Percentiles rank a stretch among this genome's conserved stretches.
Evolutionary conservation across 176 grass and related monocot species (phyloP).

Genomic region (Avena eriantha): DNA sequence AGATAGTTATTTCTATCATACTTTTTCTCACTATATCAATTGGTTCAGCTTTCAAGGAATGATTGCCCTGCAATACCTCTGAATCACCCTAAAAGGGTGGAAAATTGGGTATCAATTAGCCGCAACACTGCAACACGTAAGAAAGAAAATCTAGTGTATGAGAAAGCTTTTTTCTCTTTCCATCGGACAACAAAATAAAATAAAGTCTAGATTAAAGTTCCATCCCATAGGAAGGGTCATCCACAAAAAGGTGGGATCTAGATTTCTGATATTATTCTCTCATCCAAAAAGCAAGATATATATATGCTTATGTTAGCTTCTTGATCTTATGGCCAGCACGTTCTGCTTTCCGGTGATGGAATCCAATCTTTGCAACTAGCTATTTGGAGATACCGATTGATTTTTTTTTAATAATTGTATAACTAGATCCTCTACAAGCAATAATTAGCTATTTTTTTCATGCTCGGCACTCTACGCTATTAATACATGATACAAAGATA

Average conservation of each 20-base stretch:
- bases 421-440: background rate
- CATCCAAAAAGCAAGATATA: slow-evolving; percentile 49
- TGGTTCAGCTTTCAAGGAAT: background rate
- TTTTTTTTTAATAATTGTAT: slow-evolving; percentile 24
- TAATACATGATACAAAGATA: background rate
- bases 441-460: background rate
- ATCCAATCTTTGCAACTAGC: slow-evolving; percentile 52
- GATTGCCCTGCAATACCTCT: background rate
- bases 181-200: background rate
- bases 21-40: background rate
- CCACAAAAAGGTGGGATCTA: slow-evolving; percentile 50
- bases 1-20: background rate
- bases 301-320: slow-evolving; percentile 22
- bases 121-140: background rate
- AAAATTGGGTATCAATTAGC: slow-evolving; percentile 26
- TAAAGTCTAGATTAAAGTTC: background rate
- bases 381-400: slow-evolving; percentile 44
- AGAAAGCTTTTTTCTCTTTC: background rate
- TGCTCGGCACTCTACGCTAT: background rate
- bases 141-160: background rate
- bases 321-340: slow-evolving; percentile 4
- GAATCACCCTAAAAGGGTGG: slow-evolving; percentile 1
- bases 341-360: slow-evolving; percentile 40
- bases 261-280: slow-evolving; percentile 44
- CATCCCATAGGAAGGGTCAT: slow-evolving; percentile 3